Base-by-base conservation (phyloP, 768 basidiomycete genomes). In the Suillus hirtellus region DNA sequence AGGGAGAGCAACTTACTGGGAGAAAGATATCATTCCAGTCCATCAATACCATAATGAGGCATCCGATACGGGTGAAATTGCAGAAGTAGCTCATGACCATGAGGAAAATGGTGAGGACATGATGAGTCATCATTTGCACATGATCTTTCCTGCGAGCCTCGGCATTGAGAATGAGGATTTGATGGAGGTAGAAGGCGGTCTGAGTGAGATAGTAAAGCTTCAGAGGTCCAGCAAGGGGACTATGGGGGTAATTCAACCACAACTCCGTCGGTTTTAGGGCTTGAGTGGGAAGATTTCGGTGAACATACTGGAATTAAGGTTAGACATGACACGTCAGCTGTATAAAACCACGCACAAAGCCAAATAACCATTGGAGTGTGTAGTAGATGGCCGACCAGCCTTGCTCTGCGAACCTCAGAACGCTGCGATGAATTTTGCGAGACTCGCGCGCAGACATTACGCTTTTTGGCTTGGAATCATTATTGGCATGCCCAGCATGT, bases 51-150 rank as follows among this genome's bases (percentile, higher is more conserved):
- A 97, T 89, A 64, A 97, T 87, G 53, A 95, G 79, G 68, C 90
- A 93, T 17, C 97, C 97, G 50, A 96, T 84, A 52, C 95, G 90
- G 10, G 93, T 96, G 72, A 88, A 89, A 76, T 95, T 90, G 73
- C 82, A 86, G 64, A 82, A 82, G 77, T 97, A 99, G 75, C 92
- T 95, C 46, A 80, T 70, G 40, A 81, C 76, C 77, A 98, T 87
- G 65, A 99, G 85, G 56, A 82, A 71, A 64, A 95, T 83, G 14
- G 95, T 96, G 67, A 99, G 90, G 68, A 96, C 72, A 73, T 99
- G 97, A 79, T 99, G 97, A 31, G 88, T 79, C 85, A 98, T 91
- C 96, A 98, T 98, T 77, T 98, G 96, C 69, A 81, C 80, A 75
- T 98, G 94, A 75, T 99, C 97, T 73, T 93, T 95, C 62, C 97